Base-by-base conservation (phyloP, 169 alveolate species). In the Plasmodium ovale region DNA sequence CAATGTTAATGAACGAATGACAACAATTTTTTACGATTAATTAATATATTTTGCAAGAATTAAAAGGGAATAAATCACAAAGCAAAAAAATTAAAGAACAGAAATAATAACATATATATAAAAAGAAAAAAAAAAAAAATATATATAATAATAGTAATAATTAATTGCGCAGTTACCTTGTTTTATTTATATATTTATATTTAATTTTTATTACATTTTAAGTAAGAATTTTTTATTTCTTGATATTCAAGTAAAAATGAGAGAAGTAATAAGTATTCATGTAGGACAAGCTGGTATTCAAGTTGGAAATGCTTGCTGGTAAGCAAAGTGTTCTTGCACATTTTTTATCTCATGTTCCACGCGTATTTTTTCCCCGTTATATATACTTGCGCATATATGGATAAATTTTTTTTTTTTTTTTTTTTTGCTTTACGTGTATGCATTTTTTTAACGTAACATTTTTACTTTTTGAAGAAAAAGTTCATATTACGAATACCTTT, bases 201-300 rank as follows among this genome's bases (percentile, higher is more conserved):
- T 77, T 60, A 16, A 35, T 79, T 49, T 79, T 49, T 64, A 79
- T 16, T 79, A 79, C 42, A 59, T 67, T 82, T 82, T 68, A 49
- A 82, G 54, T 37, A 62, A 35, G 19, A 31, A 35, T 64, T 79
- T 47, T 79, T 82, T 68, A 59, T 82, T 65, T 51, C 39, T 10
- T 37, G n/a, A 49, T 58, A 67, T 23, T 16, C 53, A 82, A 64
- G 35, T 65, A 79, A 82, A 82, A 82, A 82, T 82, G 90, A 82
- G 90, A 82, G 90, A 82, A 82, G 90, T 98, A 72, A 98, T 99
- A 87, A 97, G 99, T 91, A 97, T 99, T 79, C 99, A 99, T 95
- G 98, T 99, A 84, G 99, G 99, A 69, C 99, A 99, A 94, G 99
- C 99, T 64, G 99, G 99, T 84, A 97, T 99, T 79, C 99, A 98